A percentile compares a stretch with the other conserved stretches of the same genome.
phyloP scores from a whole-genome alignment of 2,329 filamentous ascomycete species.

The Lachnellula suecica region DNA sequence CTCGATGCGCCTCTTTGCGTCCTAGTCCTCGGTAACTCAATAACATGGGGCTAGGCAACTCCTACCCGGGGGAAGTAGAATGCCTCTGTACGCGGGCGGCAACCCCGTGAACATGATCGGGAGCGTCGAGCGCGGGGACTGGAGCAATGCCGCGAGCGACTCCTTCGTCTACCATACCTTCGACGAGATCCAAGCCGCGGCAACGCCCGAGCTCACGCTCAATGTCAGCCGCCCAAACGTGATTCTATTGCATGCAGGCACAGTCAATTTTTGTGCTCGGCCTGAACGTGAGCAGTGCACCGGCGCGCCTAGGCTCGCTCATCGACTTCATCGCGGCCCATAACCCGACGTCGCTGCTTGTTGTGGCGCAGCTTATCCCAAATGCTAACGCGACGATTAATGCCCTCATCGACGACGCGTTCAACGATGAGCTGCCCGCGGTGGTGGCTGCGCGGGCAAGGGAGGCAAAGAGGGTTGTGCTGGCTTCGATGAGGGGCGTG shows the following conservation, averaged over 20 bases:
- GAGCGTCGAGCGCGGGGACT: not conserved
- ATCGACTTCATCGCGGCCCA: not conserved
- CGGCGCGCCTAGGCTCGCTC: not conserved
- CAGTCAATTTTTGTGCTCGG: not conserved
- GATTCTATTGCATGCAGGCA: conserved; percentile 2
- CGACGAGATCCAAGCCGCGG: not conserved
- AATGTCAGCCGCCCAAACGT: not conserved
- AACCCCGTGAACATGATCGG: conserved; percentile 3
- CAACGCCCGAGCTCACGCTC: not conserved
- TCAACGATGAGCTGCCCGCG: not conserved
- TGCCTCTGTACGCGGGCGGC: not conserved
- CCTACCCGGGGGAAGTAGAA: conserved; percentile 2
- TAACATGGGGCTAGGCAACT: not conserved
- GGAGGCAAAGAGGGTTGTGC: not conserved
- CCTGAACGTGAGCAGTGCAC: not conserved
- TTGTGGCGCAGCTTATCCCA: not conserved
- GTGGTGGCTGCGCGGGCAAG: not conserved
- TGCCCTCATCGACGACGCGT: not conserved
- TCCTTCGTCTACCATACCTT: not conserved
- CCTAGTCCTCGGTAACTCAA: not conserved
- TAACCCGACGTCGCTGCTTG: not conserved
- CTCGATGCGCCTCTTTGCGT: not conserved
- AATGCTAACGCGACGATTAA: not conserved
- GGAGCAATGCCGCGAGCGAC: conserved; percentile 1
- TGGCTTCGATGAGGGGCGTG: not conserved